Evolutionary conservation across 2,329 filamentous ascomycete species (phyloP).

Genomic region (Truncatella angustata): DNA sequence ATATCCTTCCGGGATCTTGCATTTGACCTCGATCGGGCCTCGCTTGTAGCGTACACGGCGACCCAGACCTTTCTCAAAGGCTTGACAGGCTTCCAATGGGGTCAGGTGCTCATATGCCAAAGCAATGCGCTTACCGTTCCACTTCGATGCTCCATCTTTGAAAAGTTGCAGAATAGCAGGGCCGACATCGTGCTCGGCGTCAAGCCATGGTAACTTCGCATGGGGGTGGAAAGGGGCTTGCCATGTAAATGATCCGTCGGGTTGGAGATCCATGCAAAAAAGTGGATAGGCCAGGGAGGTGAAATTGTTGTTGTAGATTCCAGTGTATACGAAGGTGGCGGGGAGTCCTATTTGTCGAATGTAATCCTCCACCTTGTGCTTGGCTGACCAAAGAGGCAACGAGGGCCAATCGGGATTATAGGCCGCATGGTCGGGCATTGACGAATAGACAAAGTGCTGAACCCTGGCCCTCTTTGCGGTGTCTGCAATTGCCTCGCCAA

Average conservation of each 20-base stretch:
- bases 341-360: slow-evolving; percentile 78
- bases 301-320: slow-evolving; percentile 99
- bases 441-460: slow-evolving; percentile 92
- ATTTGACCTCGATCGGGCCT: slow-evolving; percentile 77
- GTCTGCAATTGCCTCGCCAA: slow-evolving; percentile 84
- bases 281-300: slow-evolving; percentile 88
- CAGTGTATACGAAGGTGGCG: slow-evolving; percentile 91
- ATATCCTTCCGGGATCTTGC: slow-evolving; percentile 85
- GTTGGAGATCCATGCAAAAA: slow-evolving; percentile 89
- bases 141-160: slow-evolving; percentile 86
- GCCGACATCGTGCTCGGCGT: slow-evolving; percentile 94
- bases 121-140: slow-evolving; percentile 76
- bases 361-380: slow-evolving; percentile 91
- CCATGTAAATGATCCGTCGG: slow-evolving; percentile 87
- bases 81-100: slow-evolving; percentile 75
- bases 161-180: slow-evolving; percentile 90
- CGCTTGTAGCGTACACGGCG: slow-evolving; percentile 76
- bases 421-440: slow-evolving; percentile 90
- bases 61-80: slow-evolving; percentile 76
- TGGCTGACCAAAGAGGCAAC: slow-evolving; percentile 86
- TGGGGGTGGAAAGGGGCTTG: slow-evolving; percentile 90
- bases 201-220: slow-evolving; percentile 87
- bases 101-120: slow-evolving; percentile 88
- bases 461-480: slow-evolving; percentile 82
- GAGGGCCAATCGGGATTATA: slow-evolving; percentile 77